Evolutionary conservation across 306 rosid genomes (phyloP), one percentile per base, ranked within the genome.

Genomic region (Trifolium fragiferum): DNA sequence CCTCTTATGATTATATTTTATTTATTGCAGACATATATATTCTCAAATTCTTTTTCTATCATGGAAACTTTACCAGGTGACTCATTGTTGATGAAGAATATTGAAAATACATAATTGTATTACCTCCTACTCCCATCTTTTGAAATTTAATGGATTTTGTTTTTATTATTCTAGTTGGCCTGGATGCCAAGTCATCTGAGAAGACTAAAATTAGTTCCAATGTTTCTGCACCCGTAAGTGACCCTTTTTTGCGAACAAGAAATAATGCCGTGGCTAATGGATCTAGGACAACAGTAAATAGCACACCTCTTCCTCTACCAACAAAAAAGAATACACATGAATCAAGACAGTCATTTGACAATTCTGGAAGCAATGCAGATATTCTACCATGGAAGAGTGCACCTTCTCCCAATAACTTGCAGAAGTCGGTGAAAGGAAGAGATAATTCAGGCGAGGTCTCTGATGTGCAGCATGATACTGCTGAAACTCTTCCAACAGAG

Each of bases 11-110:
- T 55, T 50, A 40, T 80, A 21, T 82, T 41, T 69, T 66, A 70
- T 59, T 68, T 75, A 35, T 67, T 81, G 90, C 98, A 95, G 99
- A 95, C 99, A 3, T 95, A 95, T 78, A 44, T 86, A 67, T 95
- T 95, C 87, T 82, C 92, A 6, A 89, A 89, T 86, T 95, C 99
- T 21, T 92, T 95, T 82, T 95, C 99, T 38, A 92, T 95, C 82
- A 72, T 92, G 33, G 92, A 95, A 84, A 95, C 98, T 20, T 81
- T 95, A 82, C 79, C 98, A 87, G 99, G 99, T 95, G 76, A 82
- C 72, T 84, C 76, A 27, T 82, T 76, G 72, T 78, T 70, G 55
- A 54, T 72, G 74, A 71, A 70, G 61, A 71, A 78, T 60, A 76
- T 76, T 81, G 74, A 66, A 20, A 21, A 25, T 76, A 38, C n/a